Evolutionary conservation across 306 rosid species (phyloP), one percentile per base, ranked within the genome.

Genomic region (Corylus americana): DNA sequence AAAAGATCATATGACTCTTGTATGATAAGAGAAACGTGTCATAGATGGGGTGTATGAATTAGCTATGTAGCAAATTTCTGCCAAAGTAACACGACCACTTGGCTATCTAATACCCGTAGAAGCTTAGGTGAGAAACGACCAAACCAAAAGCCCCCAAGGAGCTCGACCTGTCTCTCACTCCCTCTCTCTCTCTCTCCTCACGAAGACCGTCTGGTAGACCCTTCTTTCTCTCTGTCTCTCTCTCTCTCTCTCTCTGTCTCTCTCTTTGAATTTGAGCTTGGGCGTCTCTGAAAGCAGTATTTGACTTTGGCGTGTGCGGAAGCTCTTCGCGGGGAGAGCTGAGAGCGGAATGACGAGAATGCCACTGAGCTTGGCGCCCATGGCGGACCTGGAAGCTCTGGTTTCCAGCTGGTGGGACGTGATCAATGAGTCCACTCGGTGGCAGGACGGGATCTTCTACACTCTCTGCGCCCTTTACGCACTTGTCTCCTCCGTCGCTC

Each of bases 401-500:
- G 44, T 77, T 39, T 53, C 84, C 55, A 8, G 25, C 50, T 88
- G 92, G 97, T 94, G 97, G 97, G 82, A 91, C 55, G 78, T 90
- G 27, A 69, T 89, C 86, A 87, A 85, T 79, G 69, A 79, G 42
- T 88, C 95, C 13, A 31, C 83, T 27, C 62, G 3, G 11, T 95
- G 91, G 86, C 97, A 90, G 74, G 70, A 72, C 76, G 91, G 87
- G 55, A 74, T 93, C 76, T 90, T 92, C 87, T 95, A 81, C 88
- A 51, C 84, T 51, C 97, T 95, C 55, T 90, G 92, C 73, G 95
- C 91, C 14, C 85, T 91, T 78, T 95, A 91, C 62, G 94, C 96
- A 16, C 85, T 95, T 14, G 94, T 95, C 79, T 90, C 98, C 76
- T 77, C 82, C 81, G 81, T 91, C 12, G 98, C 98, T 79, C 86